Conservation (phyloP, 2,329 filamentous ascomycete species). For the Lecanicillium sp. region DNA sequence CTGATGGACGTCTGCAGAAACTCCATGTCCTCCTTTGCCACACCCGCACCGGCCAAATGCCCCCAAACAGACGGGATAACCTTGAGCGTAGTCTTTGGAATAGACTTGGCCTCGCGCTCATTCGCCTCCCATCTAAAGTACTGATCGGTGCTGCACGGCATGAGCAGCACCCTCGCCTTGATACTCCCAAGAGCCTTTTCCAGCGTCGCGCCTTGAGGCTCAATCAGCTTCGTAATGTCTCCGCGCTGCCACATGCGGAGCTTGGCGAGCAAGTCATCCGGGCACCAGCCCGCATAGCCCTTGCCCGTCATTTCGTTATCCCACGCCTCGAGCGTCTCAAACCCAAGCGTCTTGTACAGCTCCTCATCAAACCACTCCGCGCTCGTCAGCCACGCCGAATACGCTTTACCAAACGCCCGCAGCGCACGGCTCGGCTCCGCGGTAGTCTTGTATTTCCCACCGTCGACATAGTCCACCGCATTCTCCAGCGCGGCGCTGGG, state of each 20-base stretch:
- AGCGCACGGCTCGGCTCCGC: conserved; percentile 26
- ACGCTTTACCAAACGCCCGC: conserved; percentile 35
- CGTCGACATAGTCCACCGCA: conserved; percentile 27
- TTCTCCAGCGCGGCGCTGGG: conserved; percentile 33
- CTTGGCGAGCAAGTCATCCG: conserved; percentile 33
- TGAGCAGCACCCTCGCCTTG: conserved; percentile 52
- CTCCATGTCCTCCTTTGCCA: conserved; percentile 17
- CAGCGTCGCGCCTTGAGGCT: conserved; percentile 23
- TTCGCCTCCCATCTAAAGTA: conserved; percentile 47
- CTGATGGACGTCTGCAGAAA: conserved; percentile 24
- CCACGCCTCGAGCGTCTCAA: conserved; percentile 29
- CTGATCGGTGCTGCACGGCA: conserved; percentile 56
- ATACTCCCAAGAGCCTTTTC: conserved; percentile 49
- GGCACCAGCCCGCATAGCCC: conserved; percentile 30
- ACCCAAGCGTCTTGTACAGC: conserved; percentile 28
- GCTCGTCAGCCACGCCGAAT: conserved; percentile 39
- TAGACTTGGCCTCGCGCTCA: conserved; percentile 20
- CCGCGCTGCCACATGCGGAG: conserved; percentile 38
- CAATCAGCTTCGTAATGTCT: conserved; percentile 22
- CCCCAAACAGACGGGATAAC: conserved; percentile 29
- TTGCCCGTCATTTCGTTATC: conserved; percentile 18
- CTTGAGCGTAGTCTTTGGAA: conserved; percentile 20
- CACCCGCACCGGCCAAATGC: conserved; percentile 26
- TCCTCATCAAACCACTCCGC: conserved; percentile 35
- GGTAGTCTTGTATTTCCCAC: conserved; percentile 17